Base-by-base conservation (phyloP, 805 yeast species). In the Starmerella asiatica region DNA sequence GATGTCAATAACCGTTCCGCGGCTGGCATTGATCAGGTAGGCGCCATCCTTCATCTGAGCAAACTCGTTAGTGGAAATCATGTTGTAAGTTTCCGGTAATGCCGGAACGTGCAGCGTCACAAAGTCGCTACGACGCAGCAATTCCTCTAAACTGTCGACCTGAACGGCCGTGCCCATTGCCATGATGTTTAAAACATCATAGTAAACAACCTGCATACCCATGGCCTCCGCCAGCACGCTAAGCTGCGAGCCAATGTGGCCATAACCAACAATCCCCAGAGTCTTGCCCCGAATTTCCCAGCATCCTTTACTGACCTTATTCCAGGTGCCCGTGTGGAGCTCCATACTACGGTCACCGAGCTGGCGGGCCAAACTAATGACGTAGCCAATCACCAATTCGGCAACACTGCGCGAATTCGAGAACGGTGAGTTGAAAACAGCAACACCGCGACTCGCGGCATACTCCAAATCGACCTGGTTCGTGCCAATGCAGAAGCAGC, bases 261-360 rank as follows among this genome's bases (percentile, higher is more conserved):
- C 98, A 57, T 91, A 91, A 53, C 98, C 98, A 29, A 91, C 71
- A 56, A 91, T 91, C 46, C 98, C 98, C 54, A 91, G 70, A 36
- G 98, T 88, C 65, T 91, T 91, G 52, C 98, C 98, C 68, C 98
- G 81, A 53, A 91, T 86, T 67, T 91, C 98, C 97, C 97, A 91
- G 68, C 98, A 91, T 63, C 74, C 85, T 51, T 83, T 71, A 55
- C 81, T 70, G 53, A 88, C 96, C 68, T 91, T 91, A 70, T 91
- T 91, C 98, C 98, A 91, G 47, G 88, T 77, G 50, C 96, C 96
- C 40, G 88, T 73, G 69, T 88, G 98, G 69, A 91, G 60, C 69
- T 91, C 98, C 50, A 79, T 79, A 27, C 94, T 83, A 65, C 98
- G 78, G 63, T 91, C 98, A 56, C 96, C 94, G 47, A 88, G 64